These are phyloP conservation scores for Phialophora chinensis DNA, from an alignment of 2,329 filamentous ascomycete genomes.

Conservation along the genomic window DNA sequence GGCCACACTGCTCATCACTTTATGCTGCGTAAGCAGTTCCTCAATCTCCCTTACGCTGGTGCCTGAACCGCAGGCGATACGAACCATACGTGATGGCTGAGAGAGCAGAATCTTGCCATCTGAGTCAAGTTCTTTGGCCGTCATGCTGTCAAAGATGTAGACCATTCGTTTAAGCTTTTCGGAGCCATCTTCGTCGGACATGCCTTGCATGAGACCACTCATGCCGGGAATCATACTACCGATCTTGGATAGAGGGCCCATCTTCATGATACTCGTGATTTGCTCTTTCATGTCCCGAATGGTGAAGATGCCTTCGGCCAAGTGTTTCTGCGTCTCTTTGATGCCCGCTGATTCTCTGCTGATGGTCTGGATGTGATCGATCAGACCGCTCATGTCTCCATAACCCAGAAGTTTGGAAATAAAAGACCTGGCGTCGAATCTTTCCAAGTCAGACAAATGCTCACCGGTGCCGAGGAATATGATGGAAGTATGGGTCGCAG, in stretches of 20 bases:
- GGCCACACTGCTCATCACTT: conserved; percentile 98
- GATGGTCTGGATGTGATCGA: conserved; percentile 94
- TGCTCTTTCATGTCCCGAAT: conserved; percentile 94
- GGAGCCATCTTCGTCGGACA: conserved; percentile 96
- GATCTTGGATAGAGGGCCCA: conserved; percentile 97
- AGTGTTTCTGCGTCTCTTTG: conserved; percentile 99
- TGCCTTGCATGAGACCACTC: conserved; percentile 83
- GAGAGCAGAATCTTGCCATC: conserved; percentile 95
- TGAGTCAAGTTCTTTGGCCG: conserved; percentile 89
- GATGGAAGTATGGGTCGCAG: conserved; percentile 93
- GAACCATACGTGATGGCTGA: conserved; percentile 89
- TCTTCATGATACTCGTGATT: conserved; percentile 98
- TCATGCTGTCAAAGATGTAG: conserved; percentile 99
- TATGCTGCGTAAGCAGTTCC: conserved; percentile 94
- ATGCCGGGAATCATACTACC: conserved; percentile 98
- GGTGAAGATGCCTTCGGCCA: conserved; percentile 94
- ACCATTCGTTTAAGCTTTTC: conserved; percentile 97
- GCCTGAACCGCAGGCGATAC: conserved; percentile 86
- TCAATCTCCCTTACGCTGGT: conserved; percentile 93
- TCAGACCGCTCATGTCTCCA: conserved; percentile 93
- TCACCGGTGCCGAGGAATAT: conserved; percentile 98
- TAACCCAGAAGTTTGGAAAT: conserved; percentile 93
- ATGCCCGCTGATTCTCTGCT: conserved; percentile 79
- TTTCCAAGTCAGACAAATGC: conserved; percentile 92
- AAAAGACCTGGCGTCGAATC: conserved; percentile 90